A percentile compares a stretch with the other conserved stretches of the same genome.
Evolutionary conservation across 2,329 filamentous ascomycete genomes (phyloP).

Genomic region (Paecilomyces sp.): DNA sequence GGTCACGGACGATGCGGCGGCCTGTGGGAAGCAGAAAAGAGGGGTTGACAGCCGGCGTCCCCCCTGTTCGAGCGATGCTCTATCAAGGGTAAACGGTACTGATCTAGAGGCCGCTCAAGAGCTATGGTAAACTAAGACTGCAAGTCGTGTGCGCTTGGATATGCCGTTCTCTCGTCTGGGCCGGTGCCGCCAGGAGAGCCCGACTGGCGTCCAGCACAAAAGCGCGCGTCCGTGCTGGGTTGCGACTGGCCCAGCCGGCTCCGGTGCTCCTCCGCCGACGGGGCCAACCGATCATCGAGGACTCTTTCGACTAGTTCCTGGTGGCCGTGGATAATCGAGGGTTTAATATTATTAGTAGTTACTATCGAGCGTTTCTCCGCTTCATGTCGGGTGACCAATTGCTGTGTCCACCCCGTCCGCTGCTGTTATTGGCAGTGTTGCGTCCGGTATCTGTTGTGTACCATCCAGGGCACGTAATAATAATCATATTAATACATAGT

Average conservation of each 20-base stretch:
- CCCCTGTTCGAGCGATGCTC: not conserved
- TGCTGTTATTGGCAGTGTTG: constrained; percentile 16
- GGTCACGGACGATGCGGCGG: not conserved
- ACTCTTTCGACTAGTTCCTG: not conserved
- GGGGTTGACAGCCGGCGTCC: not conserved
- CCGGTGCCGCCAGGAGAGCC: constrained; percentile 1
- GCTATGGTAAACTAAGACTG: not conserved
- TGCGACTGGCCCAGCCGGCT: not conserved
- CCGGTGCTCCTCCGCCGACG: not conserved
- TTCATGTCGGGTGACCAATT: constrained; percentile 31
- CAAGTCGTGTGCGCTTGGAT: not conserved
- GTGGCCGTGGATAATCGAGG: not conserved
- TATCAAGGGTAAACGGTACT: not conserved
- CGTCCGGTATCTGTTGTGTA: not conserved
- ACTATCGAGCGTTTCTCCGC: not conserved
- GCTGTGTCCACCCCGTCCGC: constrained; percentile 25
- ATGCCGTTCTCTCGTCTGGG: constrained; percentile 1
- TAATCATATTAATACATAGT: not conserved
- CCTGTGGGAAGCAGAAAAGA: not conserved
- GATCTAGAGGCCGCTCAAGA: not conserved
- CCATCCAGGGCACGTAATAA: not conserved
- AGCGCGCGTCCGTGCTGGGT: not conserved
- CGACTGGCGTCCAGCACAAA: not conserved
- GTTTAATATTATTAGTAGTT: not conserved
- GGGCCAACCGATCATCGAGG: not conserved